These are phyloP conservation scores for Carex scoparia DNA, from an alignment of 176 grass and related monocot species.

Conservation along the genomic window DNA sequence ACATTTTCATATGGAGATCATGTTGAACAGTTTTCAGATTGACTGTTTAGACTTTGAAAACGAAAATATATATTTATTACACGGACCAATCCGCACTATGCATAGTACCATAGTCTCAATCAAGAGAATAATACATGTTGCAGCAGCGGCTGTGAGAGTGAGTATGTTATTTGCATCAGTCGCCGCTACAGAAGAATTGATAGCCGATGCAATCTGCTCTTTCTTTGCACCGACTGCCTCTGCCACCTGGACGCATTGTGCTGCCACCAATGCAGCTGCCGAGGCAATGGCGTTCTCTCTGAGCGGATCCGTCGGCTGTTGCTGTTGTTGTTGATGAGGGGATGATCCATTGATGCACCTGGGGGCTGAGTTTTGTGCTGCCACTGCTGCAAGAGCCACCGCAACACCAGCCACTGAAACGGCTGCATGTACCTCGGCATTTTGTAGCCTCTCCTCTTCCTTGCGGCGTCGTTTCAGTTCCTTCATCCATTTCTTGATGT, in stretches of 20 bases:
- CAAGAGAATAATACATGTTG: slow-evolving; percentile 51
- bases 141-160: slow-evolving; percentile 89
- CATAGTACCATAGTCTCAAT: no score
- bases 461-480: slow-evolving; percentile 92
- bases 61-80: no score
- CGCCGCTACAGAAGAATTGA: slow-evolving; percentile 54
- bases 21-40: no score
- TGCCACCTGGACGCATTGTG: slow-evolving; percentile 78
- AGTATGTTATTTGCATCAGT: slow-evolving; percentile 79
- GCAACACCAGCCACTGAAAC: slow-evolving; percentile 82
- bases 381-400: slow-evolving; percentile 78
- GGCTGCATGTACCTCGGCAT: slow-evolving; percentile 80
- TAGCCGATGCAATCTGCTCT: slow-evolving; percentile 56
- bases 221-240: slow-evolving; percentile 76
- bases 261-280: slow-evolving; percentile 80
- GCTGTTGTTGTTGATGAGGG: neutral
- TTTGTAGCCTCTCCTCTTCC: slow-evolving; percentile 69
- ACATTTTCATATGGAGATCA: no score
- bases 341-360: neutral
- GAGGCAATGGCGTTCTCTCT: slow-evolving; percentile 65
- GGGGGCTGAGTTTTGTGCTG: slow-evolving; percentile 49
- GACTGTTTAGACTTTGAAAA: no score
- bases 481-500: slow-evolving; percentile 94
- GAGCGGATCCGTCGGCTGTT: slow-evolving; percentile 21
- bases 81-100: no score